Percentiles rank a stretch among this genome's conserved stretches.
Evolutionary conservation across 192 early-diverging fungal species (phyloP).

Genomic region (Chytriomyces hyalinus): DNA sequence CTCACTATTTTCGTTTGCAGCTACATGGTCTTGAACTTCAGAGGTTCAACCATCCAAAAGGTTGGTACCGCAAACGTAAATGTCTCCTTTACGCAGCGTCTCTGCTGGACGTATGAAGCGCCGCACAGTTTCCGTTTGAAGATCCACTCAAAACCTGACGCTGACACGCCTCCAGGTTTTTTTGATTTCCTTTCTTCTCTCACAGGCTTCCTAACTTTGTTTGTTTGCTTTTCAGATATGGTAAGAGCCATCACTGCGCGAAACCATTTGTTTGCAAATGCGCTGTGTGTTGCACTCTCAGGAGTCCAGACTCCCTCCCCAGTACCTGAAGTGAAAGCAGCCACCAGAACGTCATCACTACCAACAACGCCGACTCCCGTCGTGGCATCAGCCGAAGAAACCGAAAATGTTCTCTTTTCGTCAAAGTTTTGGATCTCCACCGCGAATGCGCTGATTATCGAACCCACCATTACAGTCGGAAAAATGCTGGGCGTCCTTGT

Average conservation of each 20-base stretch:
- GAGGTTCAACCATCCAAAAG: background rate
- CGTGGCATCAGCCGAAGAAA: background rate
- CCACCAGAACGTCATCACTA: conserved; percentile 7
- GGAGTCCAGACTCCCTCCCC: background rate
- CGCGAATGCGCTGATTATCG: background rate
- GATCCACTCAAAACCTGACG: background rate
- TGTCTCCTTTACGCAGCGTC: conserved; percentile 15
- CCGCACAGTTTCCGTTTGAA: conserved; percentile 2
- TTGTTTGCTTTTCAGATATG: background rate
- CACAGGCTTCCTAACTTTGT: background rate
- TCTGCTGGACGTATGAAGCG: conserved; percentile 24
- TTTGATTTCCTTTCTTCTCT: background rate
- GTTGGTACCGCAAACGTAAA: background rate
- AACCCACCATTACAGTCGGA: conserved; percentile 2
- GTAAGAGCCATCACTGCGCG: conserved; percentile 2
- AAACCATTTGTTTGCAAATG: conserved; percentile 9
- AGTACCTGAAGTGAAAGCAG: background rate
- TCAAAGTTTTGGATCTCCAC: background rate
- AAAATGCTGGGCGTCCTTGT: conserved; percentile 10
- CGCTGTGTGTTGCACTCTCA: background rate
- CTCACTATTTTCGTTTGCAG: background rate
- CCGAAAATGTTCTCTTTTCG: background rate
- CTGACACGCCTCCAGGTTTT: conserved; percentile 3
- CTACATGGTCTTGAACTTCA: conserved; percentile 1
- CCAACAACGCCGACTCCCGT: background rate